Evolutionary conservation across 208 protist species (phyloP), one percentile per base, ranked within the genome.

Genomic region (Trypanosoma lewisi): DNA sequence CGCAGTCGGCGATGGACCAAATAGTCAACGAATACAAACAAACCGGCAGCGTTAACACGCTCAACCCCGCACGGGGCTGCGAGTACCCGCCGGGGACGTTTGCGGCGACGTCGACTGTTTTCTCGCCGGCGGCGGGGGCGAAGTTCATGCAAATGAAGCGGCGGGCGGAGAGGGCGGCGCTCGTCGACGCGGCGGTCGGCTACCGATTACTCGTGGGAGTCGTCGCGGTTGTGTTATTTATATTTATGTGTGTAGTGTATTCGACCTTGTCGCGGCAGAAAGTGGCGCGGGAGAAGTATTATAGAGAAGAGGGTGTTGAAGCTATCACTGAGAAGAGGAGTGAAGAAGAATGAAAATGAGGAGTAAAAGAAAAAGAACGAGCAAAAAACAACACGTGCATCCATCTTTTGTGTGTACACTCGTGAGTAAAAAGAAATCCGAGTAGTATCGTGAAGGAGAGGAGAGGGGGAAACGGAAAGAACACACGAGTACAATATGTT

Each of bases 121-220:
- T 44, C 37, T 14, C 37, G 5, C 31, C 23, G 12, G 37, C 30
- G 16, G 36, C 37, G 5, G 54, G 48, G 33, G 12, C 21, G 37
- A 66, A 79, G 60, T 89, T 77, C 47, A 54, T 85, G n/a, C 56
- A 71, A 23, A 72, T 78, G 63, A 68, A 63, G 52, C 49, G 75
- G 31, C 67, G 75, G 1, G 80, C 83, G 0, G 44, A 75, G 28
- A 75, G 81, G 47, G 62, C 70, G 49, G 65, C 72, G 23, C 41
- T 77, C 16, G 47, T 86, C 1, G 83, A 86, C 21, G 58, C 58
- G 0, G 45, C 58, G 2, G 31, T 42, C 8, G 30, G 58, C 4
- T 27, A 2, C 3, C 14, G n/a, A 4, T 27, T 53, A n/a, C 30
- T 54, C 7, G 2, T 51, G 11, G 45, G 42, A 3, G n/a, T 54